Evolutionary conservation across 2,329 filamentous ascomycete genomes (phyloP).

Genomic region (Aspergillus arachidicola): DNA sequence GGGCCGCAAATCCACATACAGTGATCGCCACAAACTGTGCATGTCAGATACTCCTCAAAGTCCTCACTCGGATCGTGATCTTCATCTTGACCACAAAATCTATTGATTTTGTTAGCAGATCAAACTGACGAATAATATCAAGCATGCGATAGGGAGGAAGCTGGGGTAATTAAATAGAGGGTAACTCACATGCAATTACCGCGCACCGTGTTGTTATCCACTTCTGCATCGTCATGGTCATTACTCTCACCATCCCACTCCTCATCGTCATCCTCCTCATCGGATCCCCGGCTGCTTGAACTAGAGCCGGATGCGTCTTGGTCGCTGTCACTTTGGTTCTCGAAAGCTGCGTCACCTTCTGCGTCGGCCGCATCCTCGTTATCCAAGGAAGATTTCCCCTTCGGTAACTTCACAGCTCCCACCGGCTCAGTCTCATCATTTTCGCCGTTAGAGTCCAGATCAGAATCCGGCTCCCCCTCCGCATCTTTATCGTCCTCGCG

Average conservation of each 20-base stretch:
- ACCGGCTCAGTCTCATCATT: conserved; percentile 48
- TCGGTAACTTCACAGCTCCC: conserved; percentile 40
- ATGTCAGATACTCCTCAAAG: conserved; percentile 77
- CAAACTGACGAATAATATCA: not conserved
- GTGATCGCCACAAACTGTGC: conserved; percentile 76
- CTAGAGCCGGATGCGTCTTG: conserved; percentile 41
- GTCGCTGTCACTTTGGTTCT: conserved; percentile 42
- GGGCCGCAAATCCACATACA: conserved; percentile 60
- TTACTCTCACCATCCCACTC: conserved; percentile 55
- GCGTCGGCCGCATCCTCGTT: conserved; percentile 42
- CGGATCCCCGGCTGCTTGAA: conserved; percentile 58
- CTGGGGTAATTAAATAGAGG: conserved; percentile 19
- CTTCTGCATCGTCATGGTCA: conserved; percentile 47
- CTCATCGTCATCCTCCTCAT: conserved; percentile 47
- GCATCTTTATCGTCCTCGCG: conserved; percentile 37
- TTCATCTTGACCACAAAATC: conserved; percentile 82
- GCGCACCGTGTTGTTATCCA: conserved; percentile 50
- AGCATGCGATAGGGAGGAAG: not conserved
- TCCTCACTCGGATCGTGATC: conserved; percentile 80
- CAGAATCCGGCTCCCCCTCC: conserved; percentile 28
- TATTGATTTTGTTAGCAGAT: conserved; percentile 45
- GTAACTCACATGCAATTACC: conserved; percentile 65
- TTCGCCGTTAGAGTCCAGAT: conserved; percentile 36
- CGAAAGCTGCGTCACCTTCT: conserved; percentile 47
- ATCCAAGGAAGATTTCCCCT: conserved; percentile 31